Evolutionary conservation across 2,329 filamentous ascomycete species (phyloP).

Genomic region (Tolypocladium tundrense): DNA sequence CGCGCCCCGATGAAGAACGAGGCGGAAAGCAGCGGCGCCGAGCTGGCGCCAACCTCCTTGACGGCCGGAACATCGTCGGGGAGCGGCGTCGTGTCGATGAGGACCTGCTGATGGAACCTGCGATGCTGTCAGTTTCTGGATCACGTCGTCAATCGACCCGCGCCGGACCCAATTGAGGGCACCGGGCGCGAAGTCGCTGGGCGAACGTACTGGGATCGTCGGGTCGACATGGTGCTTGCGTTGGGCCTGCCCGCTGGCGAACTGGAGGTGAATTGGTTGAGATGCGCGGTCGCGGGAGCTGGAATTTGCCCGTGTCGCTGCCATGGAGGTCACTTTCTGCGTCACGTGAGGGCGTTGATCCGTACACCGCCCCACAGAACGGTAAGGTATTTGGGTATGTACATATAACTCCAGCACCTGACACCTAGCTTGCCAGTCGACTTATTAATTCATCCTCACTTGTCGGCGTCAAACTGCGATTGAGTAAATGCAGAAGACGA

Average conservation of each 20-base stretch:
- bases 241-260: slow-evolving; percentile 14
- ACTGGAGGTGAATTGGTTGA: background rate
- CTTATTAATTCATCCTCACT: no score
- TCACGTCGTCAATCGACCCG: background rate
- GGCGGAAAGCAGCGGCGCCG: slow-evolving; percentile 82
- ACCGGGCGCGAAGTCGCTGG: background rate
- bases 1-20: slow-evolving; percentile 95
- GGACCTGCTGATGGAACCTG: slow-evolving; percentile 89
- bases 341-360: background rate
- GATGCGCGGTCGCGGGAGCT: background rate
- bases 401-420: no score
- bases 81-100: slow-evolving; percentile 93
- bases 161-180: background rate
- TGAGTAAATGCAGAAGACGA: no score
- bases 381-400: no score
- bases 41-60: slow-evolving; percentile 85
- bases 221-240: slow-evolving; percentile 27
- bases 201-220: slow-evolving; percentile 30
- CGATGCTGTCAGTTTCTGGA: slow-evolving; percentile 14
- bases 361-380: background rate
- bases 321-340: background rate
- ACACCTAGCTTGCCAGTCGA: no score
- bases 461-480: no score
- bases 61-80: slow-evolving; percentile 87
- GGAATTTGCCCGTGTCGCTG: background rate